Evolutionary conservation across 257 asterid genomes (phyloP).

Genomic region (Echites panduratus): DNA sequence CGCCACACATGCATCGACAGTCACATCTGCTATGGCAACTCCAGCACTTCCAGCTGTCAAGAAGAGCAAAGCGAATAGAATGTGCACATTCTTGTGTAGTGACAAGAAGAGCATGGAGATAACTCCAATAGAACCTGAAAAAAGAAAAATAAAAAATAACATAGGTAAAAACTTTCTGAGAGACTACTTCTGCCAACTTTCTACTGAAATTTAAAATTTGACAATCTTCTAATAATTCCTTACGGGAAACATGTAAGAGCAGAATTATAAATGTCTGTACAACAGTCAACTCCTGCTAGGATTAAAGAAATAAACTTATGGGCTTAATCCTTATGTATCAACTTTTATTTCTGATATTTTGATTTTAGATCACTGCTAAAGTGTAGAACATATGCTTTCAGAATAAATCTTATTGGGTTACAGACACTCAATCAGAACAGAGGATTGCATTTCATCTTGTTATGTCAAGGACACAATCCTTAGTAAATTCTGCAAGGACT

Average conservation of each 20-base stretch:
- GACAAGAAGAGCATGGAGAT: conserved; percentile 77
- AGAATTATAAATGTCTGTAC: not conserved
- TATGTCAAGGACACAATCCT: not conserved
- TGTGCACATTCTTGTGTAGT: conserved; percentile 57
- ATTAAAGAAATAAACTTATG: not conserved
- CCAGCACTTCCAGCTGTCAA: conserved; percentile 90
- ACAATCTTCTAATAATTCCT: not conserved
- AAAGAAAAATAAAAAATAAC: not conserved
- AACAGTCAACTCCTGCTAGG: not conserved
- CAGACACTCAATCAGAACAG: not conserved
- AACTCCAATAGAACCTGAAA: conserved; percentile 69
- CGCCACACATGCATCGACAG: conserved; percentile 94
- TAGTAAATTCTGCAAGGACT: not conserved
- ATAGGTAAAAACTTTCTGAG: not conserved
- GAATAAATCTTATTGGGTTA: not conserved
- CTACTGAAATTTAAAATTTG: not conserved
- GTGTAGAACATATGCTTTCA: not conserved
- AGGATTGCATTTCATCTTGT: not conserved
- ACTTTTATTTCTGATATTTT: not conserved
- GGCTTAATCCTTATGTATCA: not conserved
- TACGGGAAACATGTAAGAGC: not conserved
- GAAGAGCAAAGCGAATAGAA: conserved; percentile 59
- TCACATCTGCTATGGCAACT: conserved; percentile 95
- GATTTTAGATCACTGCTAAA: not conserved
- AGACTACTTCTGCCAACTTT: not conserved